Evolutionary conservation across 331 rosid genomes (phyloP), one percentile per base, ranked within the genome.

Genomic region (Cydonia oblonga): DNA sequence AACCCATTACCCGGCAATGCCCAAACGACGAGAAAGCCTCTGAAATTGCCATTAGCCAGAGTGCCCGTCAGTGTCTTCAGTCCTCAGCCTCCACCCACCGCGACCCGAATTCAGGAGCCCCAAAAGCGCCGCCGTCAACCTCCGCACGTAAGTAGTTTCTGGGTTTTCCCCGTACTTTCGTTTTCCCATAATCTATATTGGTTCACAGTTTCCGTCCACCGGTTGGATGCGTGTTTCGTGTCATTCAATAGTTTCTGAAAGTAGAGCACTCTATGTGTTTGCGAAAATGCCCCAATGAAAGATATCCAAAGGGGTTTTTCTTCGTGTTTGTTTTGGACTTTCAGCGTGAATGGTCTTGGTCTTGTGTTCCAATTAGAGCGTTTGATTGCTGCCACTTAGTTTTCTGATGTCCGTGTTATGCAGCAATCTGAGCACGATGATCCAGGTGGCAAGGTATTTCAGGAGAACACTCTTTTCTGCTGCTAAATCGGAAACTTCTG

Each of bases 381-480:
- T 35, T 35, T 38, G 42, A 10, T 38, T 19, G 57, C 19, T 38
- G 18, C 10, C 38, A 8, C 56, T 62, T 35, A 38, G 54, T n/a
- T 42, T 75, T 40, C 67, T 67, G 19, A 75, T 46, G 0, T 19
- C 59, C 1, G 49, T 38, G 42, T 61, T 60, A 5, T 65, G 76
- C 78, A 80, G 80, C 63, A 46, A 51, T 71, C 68, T 59, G 76
- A 78, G 79, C 35, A 57, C 75, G 63, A 79, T 66, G 79, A 84
- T 93, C 96, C 81, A 84, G 78, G 59, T 90, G 82, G 70, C 92
- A 38, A 88, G 88, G 79, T 68, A 77, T 63, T 85, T 93, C 61
- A 89, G 90, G 79, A 76, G 96, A 68, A 81, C 88, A 38, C 64
- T 93, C 35, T 76, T 87, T 60, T 68, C 92, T 56, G 92, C 92